phyloP scores from a whole-genome alignment of 441 rosid species.

The Flueggea neowawraea region DNA sequence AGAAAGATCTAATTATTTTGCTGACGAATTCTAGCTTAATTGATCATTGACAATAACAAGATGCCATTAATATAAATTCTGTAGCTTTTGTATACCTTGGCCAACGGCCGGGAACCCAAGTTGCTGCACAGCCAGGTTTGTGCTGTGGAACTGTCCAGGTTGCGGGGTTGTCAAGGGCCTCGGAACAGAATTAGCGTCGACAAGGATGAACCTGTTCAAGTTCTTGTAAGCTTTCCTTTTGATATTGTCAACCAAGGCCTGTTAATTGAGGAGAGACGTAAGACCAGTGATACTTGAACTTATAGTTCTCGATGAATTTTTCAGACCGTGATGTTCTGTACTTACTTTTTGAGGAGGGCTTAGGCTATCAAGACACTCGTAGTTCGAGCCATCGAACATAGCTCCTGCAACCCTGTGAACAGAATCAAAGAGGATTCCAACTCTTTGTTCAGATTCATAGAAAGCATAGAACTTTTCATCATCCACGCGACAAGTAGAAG shows the following conservation, averaged over 20 bases:
- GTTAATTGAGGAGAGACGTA: slow-evolving; percentile 15
- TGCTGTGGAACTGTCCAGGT: slow-evolving; percentile 16
- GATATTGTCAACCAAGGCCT: slow-evolving; percentile 35
- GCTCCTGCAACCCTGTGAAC: slow-evolving; percentile 45
- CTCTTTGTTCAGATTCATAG: slow-evolving; percentile 18
- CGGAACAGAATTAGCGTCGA: slow-evolving; percentile 20
- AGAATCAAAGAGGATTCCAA: slow-evolving; percentile 49
- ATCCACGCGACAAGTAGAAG: slow-evolving; percentile 44
- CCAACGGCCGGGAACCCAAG: slow-evolving; percentile 19
- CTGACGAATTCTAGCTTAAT: no score
- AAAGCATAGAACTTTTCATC: slow-evolving; percentile 39
- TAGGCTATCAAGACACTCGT: slow-evolving; percentile 28
- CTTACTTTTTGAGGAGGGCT: slow-evolving; percentile 33
- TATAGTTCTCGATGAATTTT: no score
- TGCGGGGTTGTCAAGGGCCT: slow-evolving; percentile 23
- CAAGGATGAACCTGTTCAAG: slow-evolving; percentile 7
- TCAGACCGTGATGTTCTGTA: background rate
- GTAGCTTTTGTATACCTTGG: slow-evolving; percentile 27
- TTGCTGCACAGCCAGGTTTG: slow-evolving; percentile 24
- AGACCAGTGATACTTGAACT: background rate
- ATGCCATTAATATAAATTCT: no score
- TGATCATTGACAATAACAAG: no score
- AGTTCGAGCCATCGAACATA: slow-evolving; percentile 29
- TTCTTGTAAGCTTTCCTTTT: slow-evolving; percentile 54
- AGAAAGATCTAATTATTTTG: no score